phyloP scores from a whole-genome alignment of 495 filamentous ascomycete species.

The Umbilicaria muhlenbergii region DNA sequence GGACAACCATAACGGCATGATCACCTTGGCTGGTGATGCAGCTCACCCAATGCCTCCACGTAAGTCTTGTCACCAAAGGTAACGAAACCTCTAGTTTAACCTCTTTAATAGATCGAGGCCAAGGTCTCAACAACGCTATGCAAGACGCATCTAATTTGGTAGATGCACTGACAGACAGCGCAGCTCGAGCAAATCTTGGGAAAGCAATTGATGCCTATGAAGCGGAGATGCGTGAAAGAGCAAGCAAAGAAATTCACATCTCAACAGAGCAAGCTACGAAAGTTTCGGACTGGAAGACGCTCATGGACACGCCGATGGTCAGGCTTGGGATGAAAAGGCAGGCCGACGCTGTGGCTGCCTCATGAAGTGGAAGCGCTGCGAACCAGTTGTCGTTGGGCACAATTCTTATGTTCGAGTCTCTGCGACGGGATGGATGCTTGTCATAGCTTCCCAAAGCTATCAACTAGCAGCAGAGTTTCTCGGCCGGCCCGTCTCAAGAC shows the following conservation, averaged over 20 bases:
- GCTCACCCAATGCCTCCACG: constrained; percentile 48
- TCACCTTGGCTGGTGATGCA: constrained; percentile 43
- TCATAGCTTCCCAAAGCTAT: too few relatives aligned
- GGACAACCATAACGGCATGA: constrained; percentile 30
- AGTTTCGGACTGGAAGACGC: constrained; percentile 25
- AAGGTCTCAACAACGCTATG: constrained; percentile 32
- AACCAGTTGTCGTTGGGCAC: too few relatives aligned
- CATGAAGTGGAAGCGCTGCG: too few relatives aligned
- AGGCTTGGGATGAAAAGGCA: not conserved
- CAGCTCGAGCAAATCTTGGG: not conserved
- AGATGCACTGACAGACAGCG: constrained; percentile 9
- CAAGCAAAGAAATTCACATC: constrained; percentile 25
- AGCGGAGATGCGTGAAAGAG: constrained; percentile 29
- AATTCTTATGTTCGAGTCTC: too few relatives aligned
- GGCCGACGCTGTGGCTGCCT: too few relatives aligned
- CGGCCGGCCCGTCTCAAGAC: too few relatives aligned
- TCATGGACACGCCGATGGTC: constrained; percentile 15
- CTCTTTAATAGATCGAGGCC: constrained; percentile 26
- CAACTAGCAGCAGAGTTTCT: too few relatives aligned
- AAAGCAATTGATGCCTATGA: constrained; percentile 23
- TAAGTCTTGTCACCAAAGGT: constrained; percentile 21
- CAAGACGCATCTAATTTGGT: constrained; percentile 25
- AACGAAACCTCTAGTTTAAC: not conserved
- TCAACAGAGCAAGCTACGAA: constrained; percentile 23
- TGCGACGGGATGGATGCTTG: too few relatives aligned